These are phyloP conservation scores for Talaromyces atroroseus DNA, from an alignment of 2,329 filamentous ascomycete species.

Conservation along the genomic window DNA sequence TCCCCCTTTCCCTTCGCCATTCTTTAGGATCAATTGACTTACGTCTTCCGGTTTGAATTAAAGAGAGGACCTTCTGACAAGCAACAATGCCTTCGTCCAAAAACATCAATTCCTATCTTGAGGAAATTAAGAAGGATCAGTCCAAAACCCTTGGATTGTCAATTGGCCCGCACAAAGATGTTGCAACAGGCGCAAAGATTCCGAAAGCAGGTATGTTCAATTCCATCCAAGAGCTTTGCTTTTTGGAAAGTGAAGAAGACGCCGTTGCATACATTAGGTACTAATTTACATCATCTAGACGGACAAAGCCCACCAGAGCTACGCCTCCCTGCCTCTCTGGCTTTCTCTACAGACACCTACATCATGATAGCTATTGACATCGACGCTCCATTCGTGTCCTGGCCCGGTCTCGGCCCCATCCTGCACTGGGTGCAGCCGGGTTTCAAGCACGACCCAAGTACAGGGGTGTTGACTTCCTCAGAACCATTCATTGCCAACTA, in stretches of 20 bases:
- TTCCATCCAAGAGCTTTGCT: background rate
- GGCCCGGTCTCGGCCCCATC: conserved; percentile 40
- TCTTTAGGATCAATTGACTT: background rate
- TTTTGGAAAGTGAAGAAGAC: background rate
- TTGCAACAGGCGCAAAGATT: conserved; percentile 28
- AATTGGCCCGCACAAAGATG: conserved; percentile 21
- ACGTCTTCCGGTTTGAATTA: background rate
- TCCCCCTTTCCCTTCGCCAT: background rate
- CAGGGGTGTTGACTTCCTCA: background rate
- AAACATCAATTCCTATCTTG: conserved; percentile 17
- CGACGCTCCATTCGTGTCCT: conserved; percentile 44
- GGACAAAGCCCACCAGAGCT: conserved; percentile 19
- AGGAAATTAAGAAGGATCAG: conserved; percentile 25
- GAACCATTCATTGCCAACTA: conserved; percentile 11
- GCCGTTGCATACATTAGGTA: background rate
- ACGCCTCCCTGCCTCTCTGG: conserved; percentile 10
- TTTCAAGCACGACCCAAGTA: conserved; percentile 18
- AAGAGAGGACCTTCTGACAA: background rate
- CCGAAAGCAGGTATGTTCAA: conserved; percentile 24
- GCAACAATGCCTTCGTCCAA: conserved; percentile 17
- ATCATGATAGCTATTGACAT: conserved; percentile 42
- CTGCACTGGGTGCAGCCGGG: conserved; percentile 47
- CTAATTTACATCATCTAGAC: conserved; percentile 11
- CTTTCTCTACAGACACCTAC: conserved; percentile 25
- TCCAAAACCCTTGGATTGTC: conserved; percentile 30